Evolutionary conservation across 2,329 filamentous ascomycete genomes (phyloP).

Genomic region (Fusarium longipes): DNA sequence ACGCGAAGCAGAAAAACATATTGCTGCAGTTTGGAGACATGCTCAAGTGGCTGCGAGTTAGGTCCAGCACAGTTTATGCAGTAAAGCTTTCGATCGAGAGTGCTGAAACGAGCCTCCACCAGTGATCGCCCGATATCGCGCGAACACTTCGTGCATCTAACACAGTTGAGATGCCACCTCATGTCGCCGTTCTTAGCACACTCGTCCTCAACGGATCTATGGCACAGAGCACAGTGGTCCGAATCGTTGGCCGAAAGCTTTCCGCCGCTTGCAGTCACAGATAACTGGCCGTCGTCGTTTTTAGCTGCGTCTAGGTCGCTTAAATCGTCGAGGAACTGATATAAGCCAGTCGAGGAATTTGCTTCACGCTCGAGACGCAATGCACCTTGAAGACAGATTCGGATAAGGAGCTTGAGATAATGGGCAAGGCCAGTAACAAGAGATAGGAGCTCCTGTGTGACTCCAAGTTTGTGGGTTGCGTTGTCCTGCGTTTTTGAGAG

Average conservation of each 20-base stretch:
- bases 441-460: conserved; percentile 97
- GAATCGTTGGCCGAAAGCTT: conserved; percentile 79
- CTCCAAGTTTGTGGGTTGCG: conserved; percentile 88
- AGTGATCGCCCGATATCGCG: conserved; percentile 75
- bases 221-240: conserved; percentile 85
- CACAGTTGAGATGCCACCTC: conserved; percentile 86
- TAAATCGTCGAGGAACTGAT: conserved; percentile 85
- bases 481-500: conserved; percentile 95
- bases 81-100: conserved; percentile 74
- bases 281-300: conserved; percentile 74
- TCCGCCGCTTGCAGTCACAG: conserved; percentile 73
- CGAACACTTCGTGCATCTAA: conserved; percentile 75
- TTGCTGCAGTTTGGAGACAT: conserved; percentile 88
- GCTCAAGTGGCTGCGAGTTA: conserved; percentile 69
- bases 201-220: conserved; percentile 92
- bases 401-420: conserved; percentile 96
- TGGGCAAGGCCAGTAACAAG: conserved; percentile 96
- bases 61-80: conserved; percentile 75
- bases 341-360: conserved; percentile 77
- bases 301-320: conserved; percentile 83
- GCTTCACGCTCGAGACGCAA: conserved; percentile 91
- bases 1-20: conserved; percentile 94
- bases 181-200: conserved; percentile 80
- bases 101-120: conserved; percentile 77
- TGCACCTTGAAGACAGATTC: conserved; percentile 94